Conservation (phyloP, 768 basidiomycete species). For the Dentipellis sp. region DNA sequence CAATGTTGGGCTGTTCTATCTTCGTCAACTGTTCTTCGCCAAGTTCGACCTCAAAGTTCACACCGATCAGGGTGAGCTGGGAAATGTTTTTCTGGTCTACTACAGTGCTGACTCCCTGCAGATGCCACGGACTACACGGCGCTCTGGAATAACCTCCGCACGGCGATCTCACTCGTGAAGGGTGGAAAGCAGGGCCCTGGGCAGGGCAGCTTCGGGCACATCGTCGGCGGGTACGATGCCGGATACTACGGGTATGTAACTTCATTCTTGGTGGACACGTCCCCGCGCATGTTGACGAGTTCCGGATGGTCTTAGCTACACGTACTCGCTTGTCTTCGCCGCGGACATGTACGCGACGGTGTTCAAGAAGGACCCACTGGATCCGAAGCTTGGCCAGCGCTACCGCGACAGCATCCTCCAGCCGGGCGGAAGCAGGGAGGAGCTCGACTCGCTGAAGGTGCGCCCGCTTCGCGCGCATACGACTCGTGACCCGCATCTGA, state of each 20-base stretch:
- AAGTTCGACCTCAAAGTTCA: slow-evolving; percentile 72
- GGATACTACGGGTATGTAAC: slow-evolving; percentile 59
- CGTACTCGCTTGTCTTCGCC: slow-evolving; percentile 61
- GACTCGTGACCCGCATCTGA: not conserved
- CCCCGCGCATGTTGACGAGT: not conserved
- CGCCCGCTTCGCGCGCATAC: slow-evolving; percentile 1
- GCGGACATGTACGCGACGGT: slow-evolving; percentile 60
- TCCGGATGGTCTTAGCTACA: slow-evolving; percentile 28
- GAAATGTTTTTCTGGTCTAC: not conserved
- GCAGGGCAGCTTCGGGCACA: slow-evolving; percentile 70
- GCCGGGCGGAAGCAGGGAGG: slow-evolving; percentile 73
- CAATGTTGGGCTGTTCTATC: slow-evolving; percentile 74
- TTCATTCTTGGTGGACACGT: not conserved
- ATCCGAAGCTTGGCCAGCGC: slow-evolving; percentile 50
- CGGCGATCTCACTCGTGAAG: slow-evolving; percentile 63
- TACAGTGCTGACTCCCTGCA: slow-evolving; percentile 18
- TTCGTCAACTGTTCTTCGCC: slow-evolving; percentile 80
- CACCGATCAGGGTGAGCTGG: slow-evolving; percentile 46
- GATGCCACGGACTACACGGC: slow-evolving; percentile 64
- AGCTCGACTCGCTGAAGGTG: slow-evolving; percentile 71
- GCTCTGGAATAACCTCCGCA: slow-evolving; percentile 69
- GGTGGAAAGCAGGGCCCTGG: slow-evolving; percentile 52
- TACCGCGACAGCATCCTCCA: slow-evolving; percentile 73
- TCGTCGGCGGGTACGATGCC: slow-evolving; percentile 64
- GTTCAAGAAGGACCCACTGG: slow-evolving; percentile 74